Base-by-base conservation (phyloP, 768 basidiomycete species). In the Tephrocybe sp. region DNA sequence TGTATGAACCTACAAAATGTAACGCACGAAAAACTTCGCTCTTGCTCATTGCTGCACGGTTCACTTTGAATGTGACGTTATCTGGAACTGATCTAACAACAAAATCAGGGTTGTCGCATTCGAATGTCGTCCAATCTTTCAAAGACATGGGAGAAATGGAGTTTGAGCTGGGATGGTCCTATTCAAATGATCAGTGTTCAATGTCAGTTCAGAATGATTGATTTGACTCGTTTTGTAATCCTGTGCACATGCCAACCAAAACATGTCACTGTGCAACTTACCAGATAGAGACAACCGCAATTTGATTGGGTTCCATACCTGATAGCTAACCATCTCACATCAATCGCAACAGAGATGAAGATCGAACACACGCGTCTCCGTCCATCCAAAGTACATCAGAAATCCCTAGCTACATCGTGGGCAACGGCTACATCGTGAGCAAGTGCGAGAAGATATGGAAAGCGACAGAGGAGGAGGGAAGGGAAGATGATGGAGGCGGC, bases 11-110 rank as follows among this genome's bases (percentile, higher is more conserved):
- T 36, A 57, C 44, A 19, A 23, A 46, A 57, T 31, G 39, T 13
- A 16, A 67, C 83, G 50, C 66, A 86, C 86, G 69, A 58, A 89
- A 88, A 52, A 87, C 77, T 59, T 81, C 75, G 60, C 85, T 87
- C 46, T 68, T 72, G 41, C 65, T 64, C 52, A 88, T 68, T 17
- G 76, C 75, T 33, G 68, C 58, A 36, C 77, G 76, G 56, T 70
- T 72, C 51, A 82, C 84, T 1, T 62, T 57, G 63, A 83, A 85
- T 35, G 65, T 66, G 23, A 73, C 65, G 23, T 68, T 70, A 65
- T 85, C 83, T 32, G 71, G 72, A 19, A 75, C 65, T 39, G 83
- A 84, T 32, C 72, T 77, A 16, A 88, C 74, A 30, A 65, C 55
- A 57, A 87, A 82, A 59, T 86, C 78, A 3, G 84, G 71, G 16